Evolutionary conservation across 2,329 filamentous ascomycete genomes (phyloP), one percentile per base, ranked within the genome.

Genomic region (Xylariaceae sp.): DNA sequence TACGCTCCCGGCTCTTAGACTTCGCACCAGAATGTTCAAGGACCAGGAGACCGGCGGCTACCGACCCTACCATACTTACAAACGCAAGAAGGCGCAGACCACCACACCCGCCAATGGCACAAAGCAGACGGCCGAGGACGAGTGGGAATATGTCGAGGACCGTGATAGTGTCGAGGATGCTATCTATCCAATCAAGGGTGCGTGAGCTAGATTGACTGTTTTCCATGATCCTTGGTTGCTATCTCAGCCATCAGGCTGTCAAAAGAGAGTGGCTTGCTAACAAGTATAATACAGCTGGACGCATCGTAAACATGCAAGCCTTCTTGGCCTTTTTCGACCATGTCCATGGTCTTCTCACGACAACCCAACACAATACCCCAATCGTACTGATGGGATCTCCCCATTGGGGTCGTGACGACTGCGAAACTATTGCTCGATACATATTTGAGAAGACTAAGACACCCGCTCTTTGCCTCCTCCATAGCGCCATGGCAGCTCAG

Each of bases 391-490:
- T 97, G 72, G 83, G 88, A 6, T 89, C 95, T 63, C 91, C 94
- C 3, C 86, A 86, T 63, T 99, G 94, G 92, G 91, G 90, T 3
- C 84, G 88, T 6, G 86, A 87, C 59, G 91, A 96, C 71, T 87
- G 87, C 68, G 92, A 97, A 72, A 82, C 81, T 40, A 86, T 99
- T 62, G 88, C 91, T 11, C 89, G 94, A 60, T 99, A 96, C 76
- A 84, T 97, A 61, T 99, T 99, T 67, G 94, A 99, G 73, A 95
- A 94, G 73, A 96, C 95, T 68, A 94, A 92, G 74, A 94, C 90
- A 0, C 94, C 94, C 0, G 91, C 89, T 0, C 87, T 99, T 50
- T 91, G 88, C 64, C 80, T 97, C 59, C 87, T 99, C 75, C 89
- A 97, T 72, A 87, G 90, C 63, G 91, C 89, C 2, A 74, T 95